Percentiles rank a stretch among this genome's conserved stretches.
These are phyloP conservation scores for Fraxinus dipetala DNA, from an alignment of 305 asterid species.

Conservation along the genomic window DNA sequence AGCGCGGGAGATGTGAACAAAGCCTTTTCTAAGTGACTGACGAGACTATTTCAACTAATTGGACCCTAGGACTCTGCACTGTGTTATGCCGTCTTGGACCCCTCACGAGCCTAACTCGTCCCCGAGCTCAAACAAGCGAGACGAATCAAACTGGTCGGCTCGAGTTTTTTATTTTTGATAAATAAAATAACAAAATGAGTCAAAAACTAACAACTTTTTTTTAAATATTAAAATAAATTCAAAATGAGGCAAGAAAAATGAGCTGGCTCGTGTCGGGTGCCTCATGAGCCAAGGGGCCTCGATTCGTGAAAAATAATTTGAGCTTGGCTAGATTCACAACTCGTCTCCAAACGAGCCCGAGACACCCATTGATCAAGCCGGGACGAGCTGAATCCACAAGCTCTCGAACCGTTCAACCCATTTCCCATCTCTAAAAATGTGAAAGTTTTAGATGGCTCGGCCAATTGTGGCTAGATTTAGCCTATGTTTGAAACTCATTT, in stretches of 20 bases:
- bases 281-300: not conserved
- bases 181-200: too few relatives aligned
- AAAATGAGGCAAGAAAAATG: not conserved
- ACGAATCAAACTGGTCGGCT: not conserved
- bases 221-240: too few relatives aligned
- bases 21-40: not conserved
- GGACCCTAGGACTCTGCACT: not conserved
- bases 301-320: too few relatives aligned
- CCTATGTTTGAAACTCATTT: too few relatives aligned
- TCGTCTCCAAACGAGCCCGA: not conserved
- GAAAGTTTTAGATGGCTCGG: not conserved
- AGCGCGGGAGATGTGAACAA: conserved; percentile 44
- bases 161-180: not conserved
- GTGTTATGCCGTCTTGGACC: not conserved
- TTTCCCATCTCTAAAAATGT: not conserved
- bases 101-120: not conserved
- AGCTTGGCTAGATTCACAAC: not conserved
- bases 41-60: not conserved
- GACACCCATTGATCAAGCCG: not conserved
- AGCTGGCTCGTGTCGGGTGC: not conserved
- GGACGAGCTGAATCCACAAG: not conserved
- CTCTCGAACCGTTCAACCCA: not conserved
- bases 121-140: not conserved
- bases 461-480: not conserved
- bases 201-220: too few relatives aligned